phyloP scores from a whole-genome alignment of 768 basidiomycete genomes.

The Suillus hirtellus region DNA sequence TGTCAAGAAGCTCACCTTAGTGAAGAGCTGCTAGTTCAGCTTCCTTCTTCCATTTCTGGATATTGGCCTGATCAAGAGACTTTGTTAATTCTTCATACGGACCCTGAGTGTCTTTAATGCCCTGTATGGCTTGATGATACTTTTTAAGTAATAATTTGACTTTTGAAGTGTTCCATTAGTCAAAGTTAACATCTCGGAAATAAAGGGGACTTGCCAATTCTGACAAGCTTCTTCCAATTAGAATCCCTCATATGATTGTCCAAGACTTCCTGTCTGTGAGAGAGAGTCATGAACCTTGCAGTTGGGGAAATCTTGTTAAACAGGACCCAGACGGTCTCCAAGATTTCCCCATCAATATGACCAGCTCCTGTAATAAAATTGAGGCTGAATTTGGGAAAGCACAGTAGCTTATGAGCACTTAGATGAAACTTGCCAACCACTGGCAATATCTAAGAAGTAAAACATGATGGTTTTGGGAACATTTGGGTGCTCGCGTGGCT shows the following conservation, averaged over 20 bases:
- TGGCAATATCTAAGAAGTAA: too few species aligned
- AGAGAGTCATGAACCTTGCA: slow-evolving; percentile 22
- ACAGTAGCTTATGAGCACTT: slow-evolving; percentile 28
- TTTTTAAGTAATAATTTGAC: slow-evolving; percentile 4
- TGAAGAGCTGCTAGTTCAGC: neutral
- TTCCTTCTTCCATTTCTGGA: slow-evolving; percentile 1
- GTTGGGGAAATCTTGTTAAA: slow-evolving; percentile 27
- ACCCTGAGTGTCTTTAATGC: slow-evolving; percentile 8
- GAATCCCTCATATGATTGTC: slow-evolving; percentile 35
- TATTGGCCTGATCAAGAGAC: neutral
- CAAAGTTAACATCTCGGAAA: neutral
- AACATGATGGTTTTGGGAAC: too few species aligned
- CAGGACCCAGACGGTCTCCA: slow-evolving; percentile 35
- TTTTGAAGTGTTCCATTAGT: neutral
- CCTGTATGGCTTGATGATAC: neutral
- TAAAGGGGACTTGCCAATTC: slow-evolving; percentile 18
- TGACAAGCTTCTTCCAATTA: slow-evolving; percentile 35
- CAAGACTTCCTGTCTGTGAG: slow-evolving; percentile 29
- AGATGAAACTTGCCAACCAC: slow-evolving; percentile 33
- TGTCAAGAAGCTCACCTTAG: neutral
- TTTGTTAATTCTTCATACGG: neutral
- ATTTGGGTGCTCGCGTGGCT: too few species aligned
- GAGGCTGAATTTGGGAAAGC: slow-evolving; percentile 25
- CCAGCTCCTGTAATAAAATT: slow-evolving; percentile 31
- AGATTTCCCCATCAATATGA: slow-evolving; percentile 33